Evolutionary conservation across 345 rosid genomes (phyloP), one percentile per base, ranked within the genome.

Genomic region (Crucihimalaya himalaica): DNA sequence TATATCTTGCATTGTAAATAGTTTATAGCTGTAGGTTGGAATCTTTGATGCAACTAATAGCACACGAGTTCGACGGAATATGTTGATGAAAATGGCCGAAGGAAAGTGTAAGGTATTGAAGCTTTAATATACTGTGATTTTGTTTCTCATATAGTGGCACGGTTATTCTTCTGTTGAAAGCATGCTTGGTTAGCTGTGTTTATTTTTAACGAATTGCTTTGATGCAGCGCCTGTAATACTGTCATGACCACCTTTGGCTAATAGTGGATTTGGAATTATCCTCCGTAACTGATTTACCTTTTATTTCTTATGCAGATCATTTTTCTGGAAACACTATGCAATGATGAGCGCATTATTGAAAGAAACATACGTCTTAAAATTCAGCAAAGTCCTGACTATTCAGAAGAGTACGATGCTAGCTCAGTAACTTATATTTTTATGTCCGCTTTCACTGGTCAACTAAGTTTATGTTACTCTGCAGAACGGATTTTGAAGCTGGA

Each of bases 41-140:
- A 85, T 96, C 79, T 88, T 96, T 90, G 99, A 92, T 83, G 99
- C 99, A 64, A 96, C 98, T 63, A 96, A 92, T 81, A 96, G 97
- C 81, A 83, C 80, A 73, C 86, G 95, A 68, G 77, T 45, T 54
- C 81, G 99, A 76, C 89, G 99, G 84, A 96, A 87, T 78, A 81
- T 96, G 99, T 88, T 96, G 82, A 90, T 96, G 98, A 90, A 96
- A 88, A 85, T 96, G 96, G 99, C 98, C 71, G 99, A 92, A 84
- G 99, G 99, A 71, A 96, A 85, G 43, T 96, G 99, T 87, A 96
- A 96, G 99, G 99, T 92, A 89, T 15, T 66, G 73, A 76, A 35
- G 60, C 70, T 42, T 52, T 20, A 28, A 59, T 11, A 47, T 28
- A 37, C 29, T 59, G 31, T 66, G 53, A 52, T 62, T 5, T 34